Conservation (phyloP, 73 alveolate species). For the Paramecium octaurelia region DNA sequence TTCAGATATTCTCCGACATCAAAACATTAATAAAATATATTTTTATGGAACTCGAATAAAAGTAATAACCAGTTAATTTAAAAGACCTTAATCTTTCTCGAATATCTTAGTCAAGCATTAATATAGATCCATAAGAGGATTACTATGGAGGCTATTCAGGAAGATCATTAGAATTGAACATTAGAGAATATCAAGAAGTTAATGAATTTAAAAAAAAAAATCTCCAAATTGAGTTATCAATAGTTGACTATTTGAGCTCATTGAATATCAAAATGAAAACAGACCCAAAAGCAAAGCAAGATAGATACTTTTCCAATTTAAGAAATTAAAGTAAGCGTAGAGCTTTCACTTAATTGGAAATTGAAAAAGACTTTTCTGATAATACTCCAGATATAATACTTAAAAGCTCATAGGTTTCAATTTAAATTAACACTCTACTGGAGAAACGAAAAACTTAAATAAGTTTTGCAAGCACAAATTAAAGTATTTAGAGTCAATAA, state of each 20-base stretch:
- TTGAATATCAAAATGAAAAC: constrained; percentile 1
- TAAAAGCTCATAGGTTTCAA: not conserved
- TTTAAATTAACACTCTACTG: not conserved
- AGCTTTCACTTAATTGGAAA: not conserved
- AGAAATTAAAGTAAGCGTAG: not conserved
- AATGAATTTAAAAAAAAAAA: not conserved
- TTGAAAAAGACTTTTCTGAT: not conserved
- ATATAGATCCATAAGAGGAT: not conserved
- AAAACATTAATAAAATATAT: not conserved
- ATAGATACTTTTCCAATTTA: not conserved
- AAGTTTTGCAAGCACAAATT: not conserved
- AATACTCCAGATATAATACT: not conserved
- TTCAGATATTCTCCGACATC: not conserved
- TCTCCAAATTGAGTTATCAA: not conserved
- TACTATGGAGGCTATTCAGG: constrained; percentile 41
- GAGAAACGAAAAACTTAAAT: not conserved
- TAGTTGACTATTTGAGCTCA: not conserved
- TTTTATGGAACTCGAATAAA: not conserved
- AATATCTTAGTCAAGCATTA: not conserved
- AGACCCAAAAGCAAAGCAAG: constrained; percentile 27
- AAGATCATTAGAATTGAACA: not conserved
- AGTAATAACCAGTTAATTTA: constrained; percentile 12
- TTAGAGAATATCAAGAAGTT: not conserved
- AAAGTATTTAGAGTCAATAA: not conserved
- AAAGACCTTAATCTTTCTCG: not conserved